Evolutionary conservation across 306 rosid genomes (phyloP).

Genomic region (Purshia tridentata): DNA sequence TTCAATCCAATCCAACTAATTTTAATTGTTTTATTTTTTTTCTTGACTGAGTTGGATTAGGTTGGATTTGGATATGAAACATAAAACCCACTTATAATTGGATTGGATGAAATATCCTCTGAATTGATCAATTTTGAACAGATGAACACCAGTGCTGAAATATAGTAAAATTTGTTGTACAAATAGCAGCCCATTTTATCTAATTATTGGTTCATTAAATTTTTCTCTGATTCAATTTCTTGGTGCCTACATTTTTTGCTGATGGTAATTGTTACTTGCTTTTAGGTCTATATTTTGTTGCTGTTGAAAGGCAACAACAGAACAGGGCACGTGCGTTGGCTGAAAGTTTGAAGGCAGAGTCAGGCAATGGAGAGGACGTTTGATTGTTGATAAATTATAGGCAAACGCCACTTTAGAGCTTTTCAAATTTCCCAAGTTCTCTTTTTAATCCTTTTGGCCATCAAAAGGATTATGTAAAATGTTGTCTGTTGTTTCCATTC

Average conservation of each 20-base stretch:
- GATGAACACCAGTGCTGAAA: neutral
- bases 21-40: neutral
- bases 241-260: neutral
- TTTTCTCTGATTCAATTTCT: neutral
- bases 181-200: neutral
- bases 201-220: too few species aligned
- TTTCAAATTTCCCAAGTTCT: neutral
- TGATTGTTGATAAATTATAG: slow-evolving; percentile 17
- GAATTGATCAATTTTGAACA: neutral
- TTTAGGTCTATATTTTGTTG: slow-evolving; percentile 46
- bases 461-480: neutral
- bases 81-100: neutral
- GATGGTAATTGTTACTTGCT: slow-evolving; percentile 4
- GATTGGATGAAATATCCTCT: neutral
- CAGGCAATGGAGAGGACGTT: slow-evolving; percentile 11
- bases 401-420: slow-evolving; percentile 1
- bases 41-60: too few species aligned
- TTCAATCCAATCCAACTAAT: neutral
- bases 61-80: neutral
- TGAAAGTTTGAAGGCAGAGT: slow-evolving; percentile 33
- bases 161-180: neutral
- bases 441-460: neutral
- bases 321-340: slow-evolving; percentile 40
- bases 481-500: neutral
- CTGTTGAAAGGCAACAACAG: slow-evolving; percentile 40